These are phyloP conservation scores for Rhodamnia rubescens DNA, from an alignment of 345 rosid genomes.

Conservation along the genomic window DNA sequence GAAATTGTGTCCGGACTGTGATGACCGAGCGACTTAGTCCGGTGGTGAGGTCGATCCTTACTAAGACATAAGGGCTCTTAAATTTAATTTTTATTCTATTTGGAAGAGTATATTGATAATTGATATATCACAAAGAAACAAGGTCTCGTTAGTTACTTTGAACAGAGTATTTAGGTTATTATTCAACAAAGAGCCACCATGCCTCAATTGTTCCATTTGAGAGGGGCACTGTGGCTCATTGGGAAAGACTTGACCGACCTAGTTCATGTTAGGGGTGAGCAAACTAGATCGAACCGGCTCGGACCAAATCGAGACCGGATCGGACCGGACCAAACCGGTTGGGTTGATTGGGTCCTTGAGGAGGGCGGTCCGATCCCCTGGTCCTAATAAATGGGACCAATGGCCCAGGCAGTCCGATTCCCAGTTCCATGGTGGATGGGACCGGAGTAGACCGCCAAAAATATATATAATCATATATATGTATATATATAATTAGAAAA, in stretches of 20 bases:
- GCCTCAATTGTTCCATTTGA: not conserved
- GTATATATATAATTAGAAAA: too few relatives aligned
- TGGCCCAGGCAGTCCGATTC: too few relatives aligned
- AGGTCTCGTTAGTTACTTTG: not conserved
- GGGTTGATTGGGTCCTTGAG: too few relatives aligned
- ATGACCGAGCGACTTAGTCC: not conserved
- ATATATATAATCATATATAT: too few relatives aligned
- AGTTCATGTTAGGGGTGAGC: too few relatives aligned
- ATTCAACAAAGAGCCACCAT: slow-evolving; percentile 1
- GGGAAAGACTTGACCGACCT: not conserved
- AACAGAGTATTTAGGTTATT: not conserved
- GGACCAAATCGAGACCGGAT: too few relatives aligned
- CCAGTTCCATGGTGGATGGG: too few relatives aligned
- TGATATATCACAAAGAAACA: not conserved
- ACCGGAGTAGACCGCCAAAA: too few relatives aligned
- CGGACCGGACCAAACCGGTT: fast-evolving
- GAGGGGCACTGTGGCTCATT: not conserved
- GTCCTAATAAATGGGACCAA: too few relatives aligned
- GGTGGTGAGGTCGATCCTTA: not conserved
- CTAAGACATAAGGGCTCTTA: not conserved
- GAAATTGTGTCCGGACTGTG: not conserved
- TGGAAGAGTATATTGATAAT: not conserved
- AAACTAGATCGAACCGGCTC: too few relatives aligned
- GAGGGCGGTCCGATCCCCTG: too few relatives aligned
- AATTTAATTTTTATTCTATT: not conserved